Base-by-base conservation (phyloP, 2,329 filamentous ascomycete species). In the Clonostachys rhizophaga region DNA sequence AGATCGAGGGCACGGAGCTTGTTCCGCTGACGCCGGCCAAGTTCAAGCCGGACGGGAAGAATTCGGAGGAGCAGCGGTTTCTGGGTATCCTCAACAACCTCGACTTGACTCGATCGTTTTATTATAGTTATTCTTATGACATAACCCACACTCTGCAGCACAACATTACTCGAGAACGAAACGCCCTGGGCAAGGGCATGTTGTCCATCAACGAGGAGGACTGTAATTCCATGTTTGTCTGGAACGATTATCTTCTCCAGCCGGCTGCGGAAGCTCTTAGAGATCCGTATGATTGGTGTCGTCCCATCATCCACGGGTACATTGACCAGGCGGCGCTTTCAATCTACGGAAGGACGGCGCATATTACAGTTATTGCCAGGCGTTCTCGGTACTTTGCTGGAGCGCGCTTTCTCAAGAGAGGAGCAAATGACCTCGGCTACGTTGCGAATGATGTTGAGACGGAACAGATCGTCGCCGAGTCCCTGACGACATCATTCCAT, bases 371-470 rank as follows among this genome's bases (percentile, higher is more conserved):
- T 45, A 95, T 99, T 58, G 95, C 94, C 4, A 79, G 94, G 47
- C 83, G 94, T 34, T 99, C 94, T 14, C 82, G 94, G 9, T 90
- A 89, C 65, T 99, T 97, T 65, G 94, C 94, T 4, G 94, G 94
- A 30, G 94, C 94, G 36, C 80, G 94, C 5, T 99, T 96, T 55
- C 69, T 99, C 46, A 99, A 99, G 66, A 84, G 94, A 49, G 94
- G 94, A 34, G 88, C 91, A 43, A 99, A 99, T 59, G 94, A 99
- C 63, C 65, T 91, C 48, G 92, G 94, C 13, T 95, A 95, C 62
- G 94, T 99, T 47, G 95, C 94, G 45, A 99, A 99, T 61, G 95
- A 99, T 66, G 94, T 99, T 20, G 95, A 99, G 68, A 97, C 94
- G 1, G 94, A 99, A 67, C 94, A 99, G 64, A 96, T 99, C 50